Conservation (phyloP, 2,329 filamentous ascomycete genomes). For the Hypoxylon sp. region DNA sequence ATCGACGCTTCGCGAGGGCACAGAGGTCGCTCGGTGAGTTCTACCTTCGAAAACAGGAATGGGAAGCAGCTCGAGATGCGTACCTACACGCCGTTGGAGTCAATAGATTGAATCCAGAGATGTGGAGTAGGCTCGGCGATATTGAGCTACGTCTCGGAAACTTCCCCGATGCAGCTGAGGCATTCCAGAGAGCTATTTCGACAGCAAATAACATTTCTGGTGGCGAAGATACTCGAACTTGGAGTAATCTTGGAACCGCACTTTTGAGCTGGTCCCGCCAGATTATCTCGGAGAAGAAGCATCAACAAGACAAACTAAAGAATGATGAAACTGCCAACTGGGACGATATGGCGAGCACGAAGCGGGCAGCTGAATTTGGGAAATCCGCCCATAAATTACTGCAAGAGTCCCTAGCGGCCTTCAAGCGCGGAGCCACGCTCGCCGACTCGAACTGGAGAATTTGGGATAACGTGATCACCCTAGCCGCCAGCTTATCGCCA, state of each 20-base stretch:
- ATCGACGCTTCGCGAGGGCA: constrained; percentile 83
- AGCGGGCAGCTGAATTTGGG: constrained; percentile 45
- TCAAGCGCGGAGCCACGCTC: constrained; percentile 86
- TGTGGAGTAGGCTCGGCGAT: constrained; percentile 93
- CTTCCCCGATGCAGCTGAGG: constrained; percentile 83
- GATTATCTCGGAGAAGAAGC: constrained; percentile 57
- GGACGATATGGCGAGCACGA: constrained; percentile 53
- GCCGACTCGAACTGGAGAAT: constrained; percentile 91
- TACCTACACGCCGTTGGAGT: constrained; percentile 82
- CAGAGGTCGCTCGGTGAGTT: constrained; percentile 88
- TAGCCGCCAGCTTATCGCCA: constrained; percentile 82
- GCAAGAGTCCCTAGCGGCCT: constrained; percentile 82
- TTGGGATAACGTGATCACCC: constrained; percentile 95
- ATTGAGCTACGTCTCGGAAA: constrained; percentile 82
- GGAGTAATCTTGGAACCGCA: constrained; percentile 93
- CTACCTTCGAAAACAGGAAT: constrained; percentile 76
- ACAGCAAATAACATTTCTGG: constrained; percentile 72
- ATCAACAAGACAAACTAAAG: constrained; percentile 38
- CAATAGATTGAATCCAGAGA: constrained; percentile 83
- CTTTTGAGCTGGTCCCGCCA: constrained; percentile 77
- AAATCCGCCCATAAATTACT: constrained; percentile 72
- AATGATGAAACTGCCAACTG: constrained; percentile 41
- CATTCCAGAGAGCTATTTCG: constrained; percentile 86
- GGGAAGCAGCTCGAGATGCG: constrained; percentile 77
- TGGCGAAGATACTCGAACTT: constrained; percentile 89